Percentiles rank a stretch among this genome's conserved stretches.
Evolutionary conservation across 2,329 filamentous ascomycete genomes (phyloP).

Genomic region (Dactylella cylindrospora): DNA sequence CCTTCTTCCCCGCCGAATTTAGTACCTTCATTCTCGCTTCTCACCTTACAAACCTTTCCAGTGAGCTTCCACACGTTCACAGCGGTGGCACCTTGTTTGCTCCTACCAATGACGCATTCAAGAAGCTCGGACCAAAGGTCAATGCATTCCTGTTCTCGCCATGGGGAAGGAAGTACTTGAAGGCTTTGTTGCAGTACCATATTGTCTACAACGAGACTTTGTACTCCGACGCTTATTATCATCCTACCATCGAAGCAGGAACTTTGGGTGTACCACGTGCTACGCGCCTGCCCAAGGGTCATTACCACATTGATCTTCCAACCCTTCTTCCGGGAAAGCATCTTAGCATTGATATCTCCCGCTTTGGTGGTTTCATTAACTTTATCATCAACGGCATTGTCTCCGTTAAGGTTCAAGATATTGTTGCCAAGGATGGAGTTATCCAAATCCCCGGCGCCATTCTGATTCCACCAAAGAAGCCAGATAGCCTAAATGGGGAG

Average conservation of each 20-base stretch:
- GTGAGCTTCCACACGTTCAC: slow-evolving; percentile 58
- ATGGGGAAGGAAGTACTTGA: slow-evolving; percentile 72
- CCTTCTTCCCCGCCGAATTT: slow-evolving; percentile 68
- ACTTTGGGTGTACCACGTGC: slow-evolving; percentile 36
- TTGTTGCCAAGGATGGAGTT: slow-evolving; percentile 74
- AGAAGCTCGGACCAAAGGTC: slow-evolving; percentile 67
- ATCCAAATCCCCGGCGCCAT: slow-evolving; percentile 74
- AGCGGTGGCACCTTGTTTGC: slow-evolving; percentile 72
- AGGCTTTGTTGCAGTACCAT: slow-evolving; percentile 76
- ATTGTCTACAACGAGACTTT: slow-evolving; percentile 72
- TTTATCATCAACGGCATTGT: slow-evolving; percentile 76
- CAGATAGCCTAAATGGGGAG: slow-evolving; percentile 5
- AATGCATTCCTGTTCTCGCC: slow-evolving; percentile 85
- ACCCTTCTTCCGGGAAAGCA: slow-evolving; percentile 69
- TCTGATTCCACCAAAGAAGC: slow-evolving; percentile 68
- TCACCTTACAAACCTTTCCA: slow-evolving; percentile 69
- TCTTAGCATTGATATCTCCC: slow-evolving; percentile 70
- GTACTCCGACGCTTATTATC: slow-evolving; percentile 71
- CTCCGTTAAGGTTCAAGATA: slow-evolving; percentile 67
- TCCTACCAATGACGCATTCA: slow-evolving; percentile 78
- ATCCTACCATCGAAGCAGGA: slow-evolving; percentile 2
- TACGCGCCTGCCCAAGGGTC: slow-evolving; percentile 53
- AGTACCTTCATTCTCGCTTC: slow-evolving; percentile 76
- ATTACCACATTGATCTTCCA: slow-evolving; percentile 69
- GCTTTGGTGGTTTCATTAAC: slow-evolving; percentile 67